A percentile compares a stretch with the other conserved stretches of the same genome.
Conservation (phyloP, 164 flowering plant genomes). For the Macadamia integrifolia region DNA sequence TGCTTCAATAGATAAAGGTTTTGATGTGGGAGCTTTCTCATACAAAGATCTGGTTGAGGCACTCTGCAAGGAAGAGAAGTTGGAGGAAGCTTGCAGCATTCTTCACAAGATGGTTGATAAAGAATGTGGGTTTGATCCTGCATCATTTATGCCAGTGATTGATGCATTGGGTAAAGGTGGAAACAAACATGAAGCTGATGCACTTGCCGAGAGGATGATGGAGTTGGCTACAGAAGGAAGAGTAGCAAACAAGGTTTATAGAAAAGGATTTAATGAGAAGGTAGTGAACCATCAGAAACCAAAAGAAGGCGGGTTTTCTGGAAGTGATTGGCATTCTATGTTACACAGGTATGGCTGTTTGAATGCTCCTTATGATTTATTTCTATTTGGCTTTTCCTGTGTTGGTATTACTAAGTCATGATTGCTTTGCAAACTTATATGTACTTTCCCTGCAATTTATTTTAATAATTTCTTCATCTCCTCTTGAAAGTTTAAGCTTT, state of each 20-base stretch:
- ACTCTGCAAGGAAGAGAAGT: slow-evolving; percentile 52
- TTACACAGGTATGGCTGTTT: slow-evolving; percentile 59
- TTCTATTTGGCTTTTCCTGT: neutral
- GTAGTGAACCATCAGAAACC: slow-evolving; percentile 15
- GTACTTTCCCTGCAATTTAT: neutral
- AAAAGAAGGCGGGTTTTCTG: slow-evolving; percentile 18
- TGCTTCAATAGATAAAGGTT: slow-evolving; percentile 47
- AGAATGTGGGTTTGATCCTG: slow-evolving; percentile 67
- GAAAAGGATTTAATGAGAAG: slow-evolving; percentile 14
- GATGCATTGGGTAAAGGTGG: slow-evolving; percentile 67
- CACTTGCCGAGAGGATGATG: slow-evolving; percentile 76
- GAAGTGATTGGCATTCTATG: slow-evolving; percentile 53
- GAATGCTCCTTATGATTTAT: neutral
- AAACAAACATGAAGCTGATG: slow-evolving; percentile 64
- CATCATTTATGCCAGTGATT: slow-evolving; percentile 82
- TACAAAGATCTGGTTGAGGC: slow-evolving; percentile 62
- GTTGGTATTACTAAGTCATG: neutral
- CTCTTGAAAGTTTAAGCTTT: too few species aligned
- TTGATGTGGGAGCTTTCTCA: slow-evolving; percentile 48
- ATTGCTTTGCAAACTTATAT: neutral
- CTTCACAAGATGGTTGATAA: slow-evolving; percentile 52
- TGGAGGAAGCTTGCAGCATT: slow-evolving; percentile 49
- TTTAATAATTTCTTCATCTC: neutral
- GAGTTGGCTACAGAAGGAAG: slow-evolving; percentile 51
- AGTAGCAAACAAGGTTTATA: slow-evolving; percentile 24